phyloP scores from a whole-genome alignment of 2,329 filamentous ascomycete species.

The Coniella vitis region DNA sequence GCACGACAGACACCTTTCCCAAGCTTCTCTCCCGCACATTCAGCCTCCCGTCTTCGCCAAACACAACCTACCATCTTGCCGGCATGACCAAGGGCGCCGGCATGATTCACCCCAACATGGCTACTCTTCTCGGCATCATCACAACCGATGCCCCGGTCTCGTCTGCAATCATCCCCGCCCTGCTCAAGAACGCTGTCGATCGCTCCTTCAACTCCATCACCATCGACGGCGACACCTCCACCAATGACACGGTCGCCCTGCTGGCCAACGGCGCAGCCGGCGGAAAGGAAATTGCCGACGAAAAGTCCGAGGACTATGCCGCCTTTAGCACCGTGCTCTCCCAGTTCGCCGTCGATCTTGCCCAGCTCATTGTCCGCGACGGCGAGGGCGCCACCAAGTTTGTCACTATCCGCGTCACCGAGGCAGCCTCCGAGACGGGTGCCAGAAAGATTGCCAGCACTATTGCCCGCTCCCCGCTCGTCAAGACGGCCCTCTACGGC shows the following conservation, averaged over 20 bases:
- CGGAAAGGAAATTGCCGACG: constrained; percentile 53
- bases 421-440: constrained; percentile 60
- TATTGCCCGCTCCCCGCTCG: constrained; percentile 85
- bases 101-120: constrained; percentile 96
- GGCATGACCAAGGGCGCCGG: constrained; percentile 91
- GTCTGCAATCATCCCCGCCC: constrained; percentile 55
- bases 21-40: constrained; percentile 87
- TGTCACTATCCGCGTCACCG: constrained; percentile 80
- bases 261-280: constrained; percentile 94
- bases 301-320: constrained; percentile 54
- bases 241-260: constrained; percentile 91
- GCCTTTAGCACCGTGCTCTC: constrained; percentile 67
- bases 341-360: constrained; percentile 73
- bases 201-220: constrained; percentile 95
- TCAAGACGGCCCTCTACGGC: constrained; percentile 96
- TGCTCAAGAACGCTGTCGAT: constrained; percentile 69
- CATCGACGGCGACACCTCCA: constrained; percentile 94
- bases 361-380: constrained; percentile 89
- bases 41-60: constrained; percentile 71
- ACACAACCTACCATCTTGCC: constrained; percentile 72
- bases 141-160: constrained; percentile 84
- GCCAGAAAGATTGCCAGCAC: constrained; percentile 77
- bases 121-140: constrained; percentile 83
- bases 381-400: constrained; percentile 98
- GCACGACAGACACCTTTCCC: constrained; percentile 97